phyloP scores from a whole-genome alignment of 2,329 filamentous ascomycete genomes.

The Monosporascus cannonballus region DNA sequence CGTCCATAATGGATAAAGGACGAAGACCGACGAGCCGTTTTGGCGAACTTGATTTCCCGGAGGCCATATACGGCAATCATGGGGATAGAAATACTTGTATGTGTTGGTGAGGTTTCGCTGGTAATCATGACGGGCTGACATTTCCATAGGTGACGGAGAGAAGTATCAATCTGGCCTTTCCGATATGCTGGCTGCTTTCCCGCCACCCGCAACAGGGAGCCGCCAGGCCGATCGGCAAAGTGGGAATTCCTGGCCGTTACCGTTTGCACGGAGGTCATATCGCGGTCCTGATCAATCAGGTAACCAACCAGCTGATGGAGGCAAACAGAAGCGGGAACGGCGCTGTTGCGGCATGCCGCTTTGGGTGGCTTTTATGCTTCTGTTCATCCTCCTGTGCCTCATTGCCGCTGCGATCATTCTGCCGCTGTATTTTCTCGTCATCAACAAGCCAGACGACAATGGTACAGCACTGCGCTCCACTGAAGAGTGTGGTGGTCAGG shows the following conservation, averaged over 20 bases:
- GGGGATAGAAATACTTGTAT: constrained; percentile 28
- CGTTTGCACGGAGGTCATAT: constrained; percentile 22
- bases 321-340: constrained; percentile 33
- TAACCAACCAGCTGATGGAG: background rate
- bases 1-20: constrained; percentile 81
- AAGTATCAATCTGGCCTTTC: constrained; percentile 50
- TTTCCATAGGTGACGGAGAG: constrained; percentile 28
- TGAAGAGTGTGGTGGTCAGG: constrained; percentile 51
- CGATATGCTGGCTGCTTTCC: constrained; percentile 61
- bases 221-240: constrained; percentile 38
- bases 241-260: constrained; percentile 45
- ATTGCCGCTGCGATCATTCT: constrained; percentile 78
- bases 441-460: constrained; percentile 38
- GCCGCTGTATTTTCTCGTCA: constrained; percentile 61
- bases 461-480: constrained; percentile 29
- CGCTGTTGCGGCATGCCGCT: constrained; percentile 79
- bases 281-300: constrained; percentile 7
- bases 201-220: constrained; percentile 46
- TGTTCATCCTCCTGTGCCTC: constrained; percentile 62
- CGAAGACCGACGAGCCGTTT: constrained; percentile 56
- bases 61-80: constrained; percentile 34
- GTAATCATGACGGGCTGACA: constrained; percentile 8
- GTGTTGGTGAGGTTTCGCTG: background rate
- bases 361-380: constrained; percentile 65
- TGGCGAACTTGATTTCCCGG: constrained; percentile 47